Evolutionary conservation across 768 basidiomycete genomes (phyloP), one percentile per base, ranked within the genome.

Genomic region (Termitomyces eurrhizus): DNA sequence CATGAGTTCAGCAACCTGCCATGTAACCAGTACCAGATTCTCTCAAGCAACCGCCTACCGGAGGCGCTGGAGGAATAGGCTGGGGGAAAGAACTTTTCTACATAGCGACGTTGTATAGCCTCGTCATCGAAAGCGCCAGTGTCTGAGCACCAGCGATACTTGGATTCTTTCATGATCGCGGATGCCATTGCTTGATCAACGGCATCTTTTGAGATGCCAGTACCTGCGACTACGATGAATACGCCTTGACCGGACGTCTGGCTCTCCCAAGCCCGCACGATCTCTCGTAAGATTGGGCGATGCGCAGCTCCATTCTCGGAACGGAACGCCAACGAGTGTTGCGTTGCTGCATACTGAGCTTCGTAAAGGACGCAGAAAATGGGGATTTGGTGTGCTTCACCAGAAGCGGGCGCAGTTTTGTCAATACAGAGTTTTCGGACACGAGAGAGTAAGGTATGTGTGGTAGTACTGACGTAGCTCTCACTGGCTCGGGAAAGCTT

Each of bases 281-380:
- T 75, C 56, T 79, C 77, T 24, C 77, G 74, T 16, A 80, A 66
- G 32, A 77, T 73, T 3, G 79, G 76, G 13, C 79, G 75, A 53
- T 72, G 69, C 0, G 67, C 63, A 4, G 68, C 71, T 21, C 70
- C 71, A 36, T 73, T 71, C 57, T 72, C 71, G 5, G 75, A 78
- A 52, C 74, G 74, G 62, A 81, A 80, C 1, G 78, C 72, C 1
- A 66, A 57, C 26, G 62, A 69, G 46, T 75, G 75, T 52, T 77
- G 72, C 0, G 74, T 75, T 1, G 78, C 78, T 7, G 80, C 77
- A 50, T 74, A 71, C 60, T 81, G 78, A 12, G 77, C 78, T 66
- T 81, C 78, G 52, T 81, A 79, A 8, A 81, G 70, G 16, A 81
- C 73, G 59, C 77, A 78, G 64, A 79, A 81, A 24, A 81, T 61